Base-by-base conservation (phyloP, 805 yeast species). In the Wickerhamiella vanderwaltii region DNA sequence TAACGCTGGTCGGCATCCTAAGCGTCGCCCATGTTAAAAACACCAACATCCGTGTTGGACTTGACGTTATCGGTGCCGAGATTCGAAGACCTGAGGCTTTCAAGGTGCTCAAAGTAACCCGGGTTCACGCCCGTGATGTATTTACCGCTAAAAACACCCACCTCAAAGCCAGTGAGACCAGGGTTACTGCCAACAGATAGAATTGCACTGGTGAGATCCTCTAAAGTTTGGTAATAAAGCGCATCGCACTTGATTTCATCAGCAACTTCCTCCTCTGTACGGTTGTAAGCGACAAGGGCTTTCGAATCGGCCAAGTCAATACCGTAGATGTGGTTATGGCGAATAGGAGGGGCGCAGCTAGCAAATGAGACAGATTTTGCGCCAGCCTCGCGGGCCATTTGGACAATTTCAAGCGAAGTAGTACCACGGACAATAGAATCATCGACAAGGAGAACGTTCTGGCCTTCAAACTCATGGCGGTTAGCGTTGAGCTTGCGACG, bases 371-470 rank as follows among this genome's bases (percentile, higher is more conserved):
- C 98, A 53, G 77, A 79, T 47, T 73, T 77, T 34, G 98, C 98
- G 45, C 98, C 98, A 4, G 97, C 95, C 61, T 91, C 98, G 53
- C 81, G 73, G n/a, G 98, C 98, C 98, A 91, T 91, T 51, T 77
- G 80, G 25, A 91, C 94, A 50, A 91, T 91, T 65, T 91, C 98
- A 60, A 75, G 81, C 5, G 96, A 86, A 2, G 98, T 91, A 16
- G 98, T 91, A 48, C 98, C 98, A 60, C 98, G 77, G 7, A 91
- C 98, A 50, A 91, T 88, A 20, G 96, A 85, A 62, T 91, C 98
- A 62, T 91, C 98, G 33, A 91, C 96, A 41, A 91, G 71, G 48
- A 91, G 67, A 17, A 91, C 97, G 47, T 77, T 77, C 54, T 85
- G 75, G 48, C 75, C 91, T 49, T 73, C 71, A 60, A 91, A 91